Conservation (phyloP, 1,284 basidiomycete species). For the Malassezia furfur region DNA sequence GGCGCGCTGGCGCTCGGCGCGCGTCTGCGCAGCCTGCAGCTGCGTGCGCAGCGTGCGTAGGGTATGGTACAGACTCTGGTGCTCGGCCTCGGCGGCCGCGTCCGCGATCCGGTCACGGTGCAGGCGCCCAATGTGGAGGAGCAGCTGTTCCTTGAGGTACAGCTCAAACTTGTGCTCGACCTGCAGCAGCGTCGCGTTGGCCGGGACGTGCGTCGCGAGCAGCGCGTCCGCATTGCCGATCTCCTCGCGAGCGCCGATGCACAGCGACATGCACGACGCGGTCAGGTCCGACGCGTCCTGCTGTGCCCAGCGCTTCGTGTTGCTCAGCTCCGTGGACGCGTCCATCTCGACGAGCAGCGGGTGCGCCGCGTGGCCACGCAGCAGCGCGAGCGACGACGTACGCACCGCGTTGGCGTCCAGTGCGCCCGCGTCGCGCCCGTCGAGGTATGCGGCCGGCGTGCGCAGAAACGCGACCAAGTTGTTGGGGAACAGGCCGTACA, state of each 20-base stretch:
- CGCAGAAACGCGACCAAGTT: slow-evolving; percentile 68
- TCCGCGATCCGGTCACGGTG: slow-evolving; percentile 43
- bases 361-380: slow-evolving; percentile 66
- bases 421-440: slow-evolving; percentile 49
- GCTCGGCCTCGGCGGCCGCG: slow-evolving; percentile 42
- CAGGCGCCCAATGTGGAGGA: slow-evolving; percentile 45
- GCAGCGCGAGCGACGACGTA: slow-evolving; percentile 52
- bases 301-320: slow-evolving; percentile 59
- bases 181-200: slow-evolving; percentile 20
- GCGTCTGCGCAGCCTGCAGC: slow-evolving; percentile 18
- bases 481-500: slow-evolving; percentile 80
- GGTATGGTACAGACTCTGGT: slow-evolving; percentile 42
- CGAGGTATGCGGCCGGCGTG: slow-evolving; percentile 59
- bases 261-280: slow-evolving; percentile 57
- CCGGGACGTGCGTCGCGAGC: not conserved
- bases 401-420: slow-evolving; percentile 52
- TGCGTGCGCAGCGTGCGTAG: slow-evolving; percentile 28
- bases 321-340: slow-evolving; percentile 58
- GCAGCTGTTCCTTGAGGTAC: slow-evolving; percentile 47
- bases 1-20: slow-evolving; percentile 27
- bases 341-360: slow-evolving; percentile 62
- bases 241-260: not conserved
- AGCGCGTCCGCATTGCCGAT: not conserved
- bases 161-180: slow-evolving; percentile 46
- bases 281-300: slow-evolving; percentile 62